phyloP scores from a whole-genome alignment of 176 grass and related monocot species.

The Oryza nivara region DNA sequence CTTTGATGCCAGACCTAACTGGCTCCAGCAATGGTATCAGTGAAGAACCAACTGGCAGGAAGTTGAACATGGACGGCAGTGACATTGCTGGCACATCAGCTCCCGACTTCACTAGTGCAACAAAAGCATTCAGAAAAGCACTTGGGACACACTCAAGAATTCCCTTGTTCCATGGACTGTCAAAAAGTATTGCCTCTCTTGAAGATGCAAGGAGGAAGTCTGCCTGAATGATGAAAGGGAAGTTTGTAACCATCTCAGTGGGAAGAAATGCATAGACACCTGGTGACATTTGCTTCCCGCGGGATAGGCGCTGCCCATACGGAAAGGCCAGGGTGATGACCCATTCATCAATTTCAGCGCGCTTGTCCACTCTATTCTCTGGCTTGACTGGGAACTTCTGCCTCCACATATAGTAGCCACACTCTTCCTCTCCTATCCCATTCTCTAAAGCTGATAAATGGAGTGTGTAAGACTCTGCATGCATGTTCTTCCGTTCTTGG shows the following conservation, averaged over 20 bases:
- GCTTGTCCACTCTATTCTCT: constrained; percentile 63
- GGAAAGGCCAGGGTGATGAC: constrained; percentile 76
- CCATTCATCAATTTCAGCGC: constrained; percentile 70
- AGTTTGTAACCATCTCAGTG: constrained; percentile 73
- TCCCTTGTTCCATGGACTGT: constrained; percentile 81
- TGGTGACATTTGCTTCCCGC: constrained; percentile 27
- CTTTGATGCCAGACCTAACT: constrained; percentile 57
- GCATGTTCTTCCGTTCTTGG: constrained; percentile 49
- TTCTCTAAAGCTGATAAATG: constrained; percentile 55
- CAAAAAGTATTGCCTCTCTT: constrained; percentile 59
- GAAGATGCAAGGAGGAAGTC: constrained; percentile 80
- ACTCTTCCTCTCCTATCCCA: constrained; percentile 46
- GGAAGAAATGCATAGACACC: constrained; percentile 79
- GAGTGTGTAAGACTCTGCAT: constrained; percentile 63
- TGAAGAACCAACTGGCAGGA: constrained; percentile 51
- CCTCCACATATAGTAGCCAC: constrained; percentile 81
- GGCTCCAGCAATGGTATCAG: constrained; percentile 53
- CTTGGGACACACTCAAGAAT: constrained; percentile 68
- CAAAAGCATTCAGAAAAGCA: constrained; percentile 70
- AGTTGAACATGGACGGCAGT: constrained; percentile 50
- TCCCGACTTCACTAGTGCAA: constrained; percentile 50
- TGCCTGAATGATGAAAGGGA: constrained; percentile 79
- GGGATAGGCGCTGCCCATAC: constrained; percentile 42
- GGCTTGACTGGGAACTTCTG: constrained; percentile 71
- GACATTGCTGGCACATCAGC: constrained; percentile 43